Base-by-base conservation (phyloP, 2,329 filamentous ascomycete species). In the Diaporthe nobilis region DNA sequence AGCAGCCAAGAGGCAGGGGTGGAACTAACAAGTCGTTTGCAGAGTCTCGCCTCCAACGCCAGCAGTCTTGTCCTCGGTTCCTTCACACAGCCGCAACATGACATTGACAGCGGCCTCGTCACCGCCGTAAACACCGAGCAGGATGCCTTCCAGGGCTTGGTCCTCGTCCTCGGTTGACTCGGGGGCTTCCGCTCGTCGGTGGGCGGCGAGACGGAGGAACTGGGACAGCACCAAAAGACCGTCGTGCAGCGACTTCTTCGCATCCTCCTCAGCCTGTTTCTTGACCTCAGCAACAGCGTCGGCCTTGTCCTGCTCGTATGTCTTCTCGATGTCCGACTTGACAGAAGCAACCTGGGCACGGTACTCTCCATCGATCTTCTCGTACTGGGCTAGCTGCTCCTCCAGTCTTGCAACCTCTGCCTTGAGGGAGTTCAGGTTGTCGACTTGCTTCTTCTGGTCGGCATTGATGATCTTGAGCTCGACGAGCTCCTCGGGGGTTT, bases 161-260 rank as follows among this genome's bases (percentile, higher is more conserved):
- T 92, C 95, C 86, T 96, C 94, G 75, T 95, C 94, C 7, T 89
- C 84, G 55, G 87, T 85, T 65, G 90, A 88, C 79, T 94, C 90
- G 73, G 87, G 90, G 78, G 94, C 94, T 81, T 94, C 92, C 28
- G 91, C 89, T 80, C 94, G 90, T 79, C 94, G 92, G 80, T 94
- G 92, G 75, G 94, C 94, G 76, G 94, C 94, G 51, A 95, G 90
- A 79, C 94, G 92, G 78, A 97, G 87, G 87, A 97, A 97, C 82
- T 95, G 93, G 7, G 94, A 95, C 78, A 97, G 86, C 37, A 91
- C 87, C 65, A 96, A 86, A 55, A 97, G 87, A 82, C 91, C 92
- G 79, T 91, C 88, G 79, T 91, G 88, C 78, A 94, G 88, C 37
- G 87, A 85, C 81, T 89, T 88, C 80, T 90, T 85, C 65, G 88